Evolutionary conservation across 225 moss, liverwort and hornwort genomes (phyloP).

Genomic region (Antitrichia curtipendula): DNA sequence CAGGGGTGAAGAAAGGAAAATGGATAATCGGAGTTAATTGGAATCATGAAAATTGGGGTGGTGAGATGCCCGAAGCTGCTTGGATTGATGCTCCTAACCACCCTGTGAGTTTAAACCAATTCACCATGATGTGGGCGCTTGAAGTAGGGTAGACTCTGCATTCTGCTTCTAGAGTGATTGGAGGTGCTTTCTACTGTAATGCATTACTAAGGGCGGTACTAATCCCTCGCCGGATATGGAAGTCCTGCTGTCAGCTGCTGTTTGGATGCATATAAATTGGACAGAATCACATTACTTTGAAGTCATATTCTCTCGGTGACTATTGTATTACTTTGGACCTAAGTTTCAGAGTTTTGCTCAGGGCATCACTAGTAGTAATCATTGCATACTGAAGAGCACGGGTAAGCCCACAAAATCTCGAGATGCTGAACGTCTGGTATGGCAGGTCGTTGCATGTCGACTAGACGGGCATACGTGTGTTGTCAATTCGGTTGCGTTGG

Average conservation of each 20-base stretch:
- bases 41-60: conserved; percentile 81
- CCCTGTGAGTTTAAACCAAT: conserved; percentile 38
- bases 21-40: conserved; percentile 69
- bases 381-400: background rate
- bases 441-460: conserved; percentile 60
- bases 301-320: background rate
- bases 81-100: conserved; percentile 81
- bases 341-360: background rate
- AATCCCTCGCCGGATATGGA: background rate
- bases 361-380: background rate
- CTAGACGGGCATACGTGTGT: conserved; percentile 76
- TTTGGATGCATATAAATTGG: background rate
- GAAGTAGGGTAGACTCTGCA: background rate
- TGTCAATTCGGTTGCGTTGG: conserved; percentile 57
- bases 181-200: background rate
- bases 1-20: conserved; percentile 41
- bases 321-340: background rate
- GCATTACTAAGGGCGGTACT: background rate
- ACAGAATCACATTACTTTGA: background rate
- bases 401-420: background rate
- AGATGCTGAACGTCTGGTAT: background rate
- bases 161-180: background rate
- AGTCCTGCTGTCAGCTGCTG: background rate
- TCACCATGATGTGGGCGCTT: background rate
- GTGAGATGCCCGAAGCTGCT: conserved; percentile 58